Percentiles rank a stretch among this genome's conserved stretches.
Evolutionary conservation across 768 basidiomycete genomes (phyloP).

Genomic region (Serendipita sp.): DNA sequence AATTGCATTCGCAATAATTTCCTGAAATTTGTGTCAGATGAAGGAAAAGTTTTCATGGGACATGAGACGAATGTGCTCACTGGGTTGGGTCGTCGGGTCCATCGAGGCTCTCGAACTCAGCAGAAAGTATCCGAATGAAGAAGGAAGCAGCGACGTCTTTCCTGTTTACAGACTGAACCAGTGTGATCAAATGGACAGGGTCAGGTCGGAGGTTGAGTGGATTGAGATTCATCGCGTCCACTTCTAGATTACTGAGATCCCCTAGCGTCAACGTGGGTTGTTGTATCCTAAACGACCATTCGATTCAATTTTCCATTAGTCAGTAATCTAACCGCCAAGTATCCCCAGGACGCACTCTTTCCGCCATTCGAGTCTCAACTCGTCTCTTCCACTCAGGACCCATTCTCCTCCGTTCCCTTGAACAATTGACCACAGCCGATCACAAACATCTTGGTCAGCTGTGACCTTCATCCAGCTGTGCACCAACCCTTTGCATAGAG

Average conservation of each 20-base stretch:
- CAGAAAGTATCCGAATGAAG: slow-evolving; percentile 46
- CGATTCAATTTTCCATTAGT: slow-evolving; percentile 16
- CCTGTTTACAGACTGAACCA: slow-evolving; percentile 48
- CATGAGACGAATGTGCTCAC: slow-evolving; percentile 20
- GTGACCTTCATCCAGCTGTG: slow-evolving; percentile 63
- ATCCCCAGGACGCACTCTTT: slow-evolving; percentile 24
- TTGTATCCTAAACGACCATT: slow-evolving; percentile 22
- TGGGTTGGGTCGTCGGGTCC: slow-evolving; percentile 27
- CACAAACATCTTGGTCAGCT: slow-evolving; percentile 32
- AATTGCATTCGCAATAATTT: slow-evolving; percentile 63
- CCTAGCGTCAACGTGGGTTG: slow-evolving; percentile 28
- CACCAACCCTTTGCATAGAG: slow-evolving; percentile 30
- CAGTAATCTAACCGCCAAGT: not conserved
- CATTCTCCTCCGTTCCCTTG: slow-evolving; percentile 34
- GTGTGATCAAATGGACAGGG: slow-evolving; percentile 48
- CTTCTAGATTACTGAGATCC: slow-evolving; percentile 23
- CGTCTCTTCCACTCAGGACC: slow-evolving; percentile 35
- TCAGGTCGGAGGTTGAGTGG: slow-evolving; percentile 59
- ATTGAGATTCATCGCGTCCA: slow-evolving; percentile 32
- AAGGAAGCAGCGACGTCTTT: slow-evolving; percentile 54
- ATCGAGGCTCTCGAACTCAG: slow-evolving; percentile 19
- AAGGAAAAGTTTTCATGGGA: too few species aligned
- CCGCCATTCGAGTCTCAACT: slow-evolving; percentile 25
- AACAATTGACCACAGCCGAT: slow-evolving; percentile 44
- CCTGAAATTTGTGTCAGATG: slow-evolving; percentile 26